Evolutionary conservation across 495 filamentous ascomycete genomes (phyloP), one percentile per base, ranked within the genome.

Genomic region (Penicillium waksmanii): DNA sequence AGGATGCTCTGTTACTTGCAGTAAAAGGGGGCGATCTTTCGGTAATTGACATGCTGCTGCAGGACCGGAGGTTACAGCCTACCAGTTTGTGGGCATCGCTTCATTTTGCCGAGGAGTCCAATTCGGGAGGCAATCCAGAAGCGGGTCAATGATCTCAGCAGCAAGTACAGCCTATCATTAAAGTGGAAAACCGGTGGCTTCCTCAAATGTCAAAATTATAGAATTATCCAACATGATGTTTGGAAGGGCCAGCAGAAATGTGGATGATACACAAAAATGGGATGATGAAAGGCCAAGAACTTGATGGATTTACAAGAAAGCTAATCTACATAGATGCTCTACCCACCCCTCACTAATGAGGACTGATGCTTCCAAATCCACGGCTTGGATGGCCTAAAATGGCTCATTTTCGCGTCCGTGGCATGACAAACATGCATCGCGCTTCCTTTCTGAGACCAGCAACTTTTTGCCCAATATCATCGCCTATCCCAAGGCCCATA

Each of bases 1-100:
- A 54, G 36, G 36, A 54, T 44, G 19, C 36, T 25, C 43, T 54
- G 52, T 21, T 54, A 19, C 34, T 54, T 43, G 40, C 15, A 18
- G 5, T 43, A 17, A 43, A n/a, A 18, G 5, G 15, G 2, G 5
- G n/a, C 7, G 2, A 15, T 43, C 3, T 43, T 1, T 1, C 17
- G 5, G 40, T 38, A 2, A 7, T 38, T 38, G 35, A 38, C 2
- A 38, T 38, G 13, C 13, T 38, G 9, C 13, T 11, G 35, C 35
- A 38, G 13, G 35, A 38, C 35, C 35, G 35, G 13, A 38, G 35
- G 9, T 3, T 38, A 12, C 1, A 3, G 13, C 15, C 2, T 43
- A 13, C 12, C n/a, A 43, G n/a, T 43, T 43, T 15, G 40, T 7
- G 12, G 12, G 5, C 5, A 43, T 43, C n/a, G 12, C n/a, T 43